These are phyloP conservation scores for Pezicula rhizophila DNA, from an alignment of 2,329 filamentous ascomycete genomes.

Conservation along the genomic window DNA sequence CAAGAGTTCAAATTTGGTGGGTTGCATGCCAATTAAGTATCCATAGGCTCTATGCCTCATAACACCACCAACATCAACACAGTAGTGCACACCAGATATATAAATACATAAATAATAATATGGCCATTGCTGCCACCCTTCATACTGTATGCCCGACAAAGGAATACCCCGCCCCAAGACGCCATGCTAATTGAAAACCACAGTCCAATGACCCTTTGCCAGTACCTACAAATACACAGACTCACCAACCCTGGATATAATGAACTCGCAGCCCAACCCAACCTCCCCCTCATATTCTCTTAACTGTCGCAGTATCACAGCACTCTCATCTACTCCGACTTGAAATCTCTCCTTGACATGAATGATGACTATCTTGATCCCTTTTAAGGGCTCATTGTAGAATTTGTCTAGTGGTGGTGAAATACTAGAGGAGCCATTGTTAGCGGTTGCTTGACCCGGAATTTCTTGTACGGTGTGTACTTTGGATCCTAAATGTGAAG, in stretches of 20 bases:
- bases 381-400: constrained; percentile 42
- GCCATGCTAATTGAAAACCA: too few relatives aligned
- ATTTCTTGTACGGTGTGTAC: background rate
- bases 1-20: too few relatives aligned
- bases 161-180: too few relatives aligned
- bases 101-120: too few relatives aligned
- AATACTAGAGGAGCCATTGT: too few relatives aligned
- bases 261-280: constrained; percentile 71
- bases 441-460: background rate
- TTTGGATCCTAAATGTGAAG: background rate
- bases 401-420: background rate
- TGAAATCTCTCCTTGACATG: constrained; percentile 84
- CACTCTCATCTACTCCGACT: constrained; percentile 60
- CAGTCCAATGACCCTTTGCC: too few relatives aligned
- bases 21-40: too few relatives aligned
- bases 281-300: constrained; percentile 48
- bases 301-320: constrained; percentile 67
- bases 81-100: too few relatives aligned
- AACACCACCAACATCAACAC: too few relatives aligned
- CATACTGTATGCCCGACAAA: too few relatives aligned
- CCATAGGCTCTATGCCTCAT: too few relatives aligned
- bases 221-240: constrained; percentile 30
- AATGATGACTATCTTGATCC: constrained; percentile 79
- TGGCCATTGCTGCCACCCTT: too few relatives aligned
- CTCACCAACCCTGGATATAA: constrained; percentile 63